A percentile compares a stretch with the other conserved stretches of the same genome.
phyloP scores from a whole-genome alignment of 768 basidiomycete species.

The Lactarius vividus region DNA sequence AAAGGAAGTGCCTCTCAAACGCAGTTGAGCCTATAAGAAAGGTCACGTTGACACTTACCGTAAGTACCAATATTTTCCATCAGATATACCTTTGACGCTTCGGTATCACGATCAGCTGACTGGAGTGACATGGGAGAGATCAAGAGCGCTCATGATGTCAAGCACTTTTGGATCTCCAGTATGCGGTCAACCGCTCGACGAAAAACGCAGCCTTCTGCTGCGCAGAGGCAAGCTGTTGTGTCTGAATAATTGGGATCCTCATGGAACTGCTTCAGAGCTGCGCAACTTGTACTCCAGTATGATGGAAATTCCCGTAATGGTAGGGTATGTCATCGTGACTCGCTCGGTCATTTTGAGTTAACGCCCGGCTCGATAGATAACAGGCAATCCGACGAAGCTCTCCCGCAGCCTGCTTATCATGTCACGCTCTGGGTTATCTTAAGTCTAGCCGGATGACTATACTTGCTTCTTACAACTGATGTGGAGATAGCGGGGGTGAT shows the following conservation, averaged over 20 bases:
- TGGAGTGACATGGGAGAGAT: no score
- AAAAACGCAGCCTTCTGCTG: no score
- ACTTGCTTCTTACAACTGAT: background rate
- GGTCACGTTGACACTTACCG: no score
- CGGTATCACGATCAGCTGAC: no score
- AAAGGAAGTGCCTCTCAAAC: background rate
- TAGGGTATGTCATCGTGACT: background rate
- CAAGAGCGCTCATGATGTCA: no score
- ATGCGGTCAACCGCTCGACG: no score
- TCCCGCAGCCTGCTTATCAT: no score
- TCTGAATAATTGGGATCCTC: background rate
- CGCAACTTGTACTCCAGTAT: background rate
- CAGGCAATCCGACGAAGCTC: background rate
- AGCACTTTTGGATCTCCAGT: no score
- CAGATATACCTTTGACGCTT: background rate
- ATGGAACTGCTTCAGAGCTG: background rate
- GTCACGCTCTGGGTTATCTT: no score
- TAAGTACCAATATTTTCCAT: background rate
- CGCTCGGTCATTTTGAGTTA: background rate
- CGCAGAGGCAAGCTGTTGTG: background rate
- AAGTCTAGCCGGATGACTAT: no score
- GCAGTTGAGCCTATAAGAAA: background rate
- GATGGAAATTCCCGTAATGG: background rate
- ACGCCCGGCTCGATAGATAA: background rate
- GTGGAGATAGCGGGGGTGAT: background rate